These are phyloP conservation scores for Yamadazyma tumulicola DNA, from an alignment of 805 yeast species.

Conservation along the genomic window DNA sequence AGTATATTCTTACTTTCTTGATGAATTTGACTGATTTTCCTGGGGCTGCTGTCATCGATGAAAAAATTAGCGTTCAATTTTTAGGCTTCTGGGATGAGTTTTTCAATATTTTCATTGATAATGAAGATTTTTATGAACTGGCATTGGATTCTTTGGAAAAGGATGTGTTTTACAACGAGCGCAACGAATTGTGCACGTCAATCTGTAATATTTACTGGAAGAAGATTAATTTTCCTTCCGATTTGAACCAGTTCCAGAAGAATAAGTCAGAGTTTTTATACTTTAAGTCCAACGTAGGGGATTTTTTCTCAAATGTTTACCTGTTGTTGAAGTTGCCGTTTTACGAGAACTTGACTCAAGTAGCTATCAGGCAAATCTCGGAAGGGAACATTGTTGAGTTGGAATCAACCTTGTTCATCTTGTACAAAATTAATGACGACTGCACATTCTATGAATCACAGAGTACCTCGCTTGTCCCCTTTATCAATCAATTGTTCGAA, in stretches of 20 bases:
- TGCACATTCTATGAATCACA: slow-evolving; percentile 36
- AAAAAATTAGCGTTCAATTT: slow-evolving; percentile 47
- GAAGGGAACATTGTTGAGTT: slow-evolving; percentile 16
- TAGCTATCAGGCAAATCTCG: slow-evolving; percentile 24
- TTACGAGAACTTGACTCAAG: slow-evolving; percentile 40
- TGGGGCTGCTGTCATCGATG: slow-evolving; percentile 57
- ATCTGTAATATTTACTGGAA: slow-evolving; percentile 66
- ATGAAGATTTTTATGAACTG: slow-evolving; percentile 32
- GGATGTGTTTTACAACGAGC: slow-evolving; percentile 12
- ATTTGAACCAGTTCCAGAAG: slow-evolving; percentile 26
- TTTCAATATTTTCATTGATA: slow-evolving; percentile 53
- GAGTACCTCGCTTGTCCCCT: slow-evolving; percentile 19
- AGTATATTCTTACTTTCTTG: slow-evolving; percentile 45
- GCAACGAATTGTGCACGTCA: slow-evolving; percentile 41
- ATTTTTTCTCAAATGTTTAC: slow-evolving; percentile 69
- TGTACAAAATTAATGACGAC: slow-evolving; percentile 55
- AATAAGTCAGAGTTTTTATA: slow-evolving; percentile 55
- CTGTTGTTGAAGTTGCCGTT: slow-evolving; percentile 57
- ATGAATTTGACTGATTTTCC: slow-evolving; percentile 54
- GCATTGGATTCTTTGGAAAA: slow-evolving; percentile 13
- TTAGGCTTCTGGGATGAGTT: slow-evolving; percentile 69
- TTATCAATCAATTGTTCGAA: slow-evolving; percentile 22
- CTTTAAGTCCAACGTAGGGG: slow-evolving; percentile 73
- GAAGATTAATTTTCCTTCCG: slow-evolving; percentile 46
- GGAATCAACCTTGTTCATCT: slow-evolving; percentile 60